phyloP scores from a whole-genome alignment of 805 yeast genomes.

The Barnettozyma populi region DNA sequence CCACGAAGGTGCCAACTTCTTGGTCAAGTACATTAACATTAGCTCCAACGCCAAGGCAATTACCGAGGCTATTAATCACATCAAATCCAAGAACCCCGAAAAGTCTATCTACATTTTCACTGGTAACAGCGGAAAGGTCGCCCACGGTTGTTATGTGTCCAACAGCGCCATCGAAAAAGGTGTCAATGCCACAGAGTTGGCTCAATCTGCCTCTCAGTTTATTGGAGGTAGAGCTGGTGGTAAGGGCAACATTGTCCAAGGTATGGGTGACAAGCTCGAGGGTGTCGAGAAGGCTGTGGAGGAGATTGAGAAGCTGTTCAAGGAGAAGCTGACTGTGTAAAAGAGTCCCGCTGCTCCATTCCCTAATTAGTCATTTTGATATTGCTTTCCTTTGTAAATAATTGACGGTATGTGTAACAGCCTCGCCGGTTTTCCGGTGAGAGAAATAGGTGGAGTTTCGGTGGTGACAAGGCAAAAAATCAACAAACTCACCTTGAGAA shows the following conservation, averaged over 20 bases:
- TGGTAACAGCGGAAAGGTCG: slow-evolving; percentile 71
- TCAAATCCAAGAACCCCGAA: slow-evolving; percentile 69
- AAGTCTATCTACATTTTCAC: slow-evolving; percentile 78
- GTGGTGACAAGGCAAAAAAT: neutral
- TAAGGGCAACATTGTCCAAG: slow-evolving; percentile 93
- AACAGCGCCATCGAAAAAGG: slow-evolving; percentile 65
- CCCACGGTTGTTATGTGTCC: slow-evolving; percentile 90
- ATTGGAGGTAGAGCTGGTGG: slow-evolving; percentile 99
- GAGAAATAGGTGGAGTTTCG: neutral
- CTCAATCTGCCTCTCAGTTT: slow-evolving; percentile 58
- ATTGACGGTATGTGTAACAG: too few relatives aligned
- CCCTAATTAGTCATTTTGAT: neutral
- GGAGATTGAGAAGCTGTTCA: slow-evolving; percentile 56
- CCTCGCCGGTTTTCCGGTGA: neutral
- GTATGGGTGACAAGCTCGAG: slow-evolving; percentile 82
- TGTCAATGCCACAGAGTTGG: slow-evolving; percentile 70
- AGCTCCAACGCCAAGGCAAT: slow-evolving; percentile 88
- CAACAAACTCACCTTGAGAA: neutral
- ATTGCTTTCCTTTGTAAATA: neutral
- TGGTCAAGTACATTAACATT: slow-evolving; percentile 65
- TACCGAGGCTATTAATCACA: slow-evolving; percentile 82
- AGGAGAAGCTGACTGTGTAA: slow-evolving; percentile 43
- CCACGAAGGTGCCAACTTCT: slow-evolving; percentile 45
- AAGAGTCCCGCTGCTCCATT: neutral
- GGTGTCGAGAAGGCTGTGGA: slow-evolving; percentile 70